Conservation (phyloP, 495 filamentous ascomycete species). For the Schizothecium vesticola region DNA sequence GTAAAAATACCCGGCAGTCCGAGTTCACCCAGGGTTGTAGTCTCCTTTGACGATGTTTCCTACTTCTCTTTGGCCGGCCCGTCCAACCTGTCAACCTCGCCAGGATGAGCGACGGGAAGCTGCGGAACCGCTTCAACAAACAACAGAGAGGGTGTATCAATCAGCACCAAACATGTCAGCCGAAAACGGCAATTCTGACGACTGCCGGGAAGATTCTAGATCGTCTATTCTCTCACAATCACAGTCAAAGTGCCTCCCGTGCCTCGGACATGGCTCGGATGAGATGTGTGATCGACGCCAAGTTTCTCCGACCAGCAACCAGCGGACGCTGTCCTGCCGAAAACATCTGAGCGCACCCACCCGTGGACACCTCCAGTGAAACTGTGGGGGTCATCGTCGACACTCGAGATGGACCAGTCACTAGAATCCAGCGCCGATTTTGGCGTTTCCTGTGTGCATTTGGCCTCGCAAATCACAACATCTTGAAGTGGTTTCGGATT, state of each 20-base stretch:
- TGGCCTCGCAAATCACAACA: no score
- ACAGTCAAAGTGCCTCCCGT: not conserved
- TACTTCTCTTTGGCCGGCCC: not conserved
- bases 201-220: not conserved
- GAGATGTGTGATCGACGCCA: not conserved
- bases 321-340: not conserved
- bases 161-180: not conserved
- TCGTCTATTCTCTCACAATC: not conserved
- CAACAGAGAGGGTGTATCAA: not conserved
- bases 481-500: no score
- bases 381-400: no score
- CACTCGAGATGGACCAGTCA: no score
- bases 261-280: not conserved
- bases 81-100: not conserved
- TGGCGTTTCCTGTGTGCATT: no score
- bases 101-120: not conserved
- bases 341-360: no score
- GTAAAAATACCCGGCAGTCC: not conserved
- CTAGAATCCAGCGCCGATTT: no score
- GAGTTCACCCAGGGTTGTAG: not conserved
- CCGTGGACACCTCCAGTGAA: no score
- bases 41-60: not conserved
- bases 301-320: not conserved
- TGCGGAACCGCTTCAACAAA: no score
- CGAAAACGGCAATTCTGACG: not conserved